phyloP scores from a whole-genome alignment of 2,329 filamentous ascomycete species.

The Emericellopsis cladophorae region DNA sequence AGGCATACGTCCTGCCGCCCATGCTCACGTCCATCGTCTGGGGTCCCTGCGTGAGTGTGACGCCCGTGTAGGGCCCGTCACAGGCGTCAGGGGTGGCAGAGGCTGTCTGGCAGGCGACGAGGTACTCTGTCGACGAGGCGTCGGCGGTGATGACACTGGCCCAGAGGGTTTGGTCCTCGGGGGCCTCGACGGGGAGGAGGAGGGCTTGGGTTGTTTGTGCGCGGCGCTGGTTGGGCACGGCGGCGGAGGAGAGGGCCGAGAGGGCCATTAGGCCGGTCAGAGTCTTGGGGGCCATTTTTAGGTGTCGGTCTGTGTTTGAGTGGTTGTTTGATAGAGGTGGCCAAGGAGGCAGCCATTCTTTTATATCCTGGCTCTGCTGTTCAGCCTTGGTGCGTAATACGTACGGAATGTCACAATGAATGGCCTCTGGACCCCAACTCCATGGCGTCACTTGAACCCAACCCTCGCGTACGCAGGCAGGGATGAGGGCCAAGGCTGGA shows the following conservation, averaged over 20 bases:
- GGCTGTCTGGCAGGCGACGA: conserved; percentile 10
- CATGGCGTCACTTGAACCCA: too few relatives aligned
- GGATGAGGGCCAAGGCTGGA: too few relatives aligned
- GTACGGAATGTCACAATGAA: too few relatives aligned
- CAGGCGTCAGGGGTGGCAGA: conserved; percentile 7
- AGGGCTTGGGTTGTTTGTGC: conserved; percentile 5
- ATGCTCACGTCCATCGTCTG: conserved; percentile 6
- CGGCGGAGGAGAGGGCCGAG: not conserved
- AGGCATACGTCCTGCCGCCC: conserved; percentile 8
- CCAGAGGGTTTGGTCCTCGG: conserved; percentile 7
- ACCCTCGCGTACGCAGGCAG: too few relatives aligned
- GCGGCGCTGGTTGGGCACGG: not conserved
- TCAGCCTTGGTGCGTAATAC: too few relatives aligned
- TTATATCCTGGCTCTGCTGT: too few relatives aligned
- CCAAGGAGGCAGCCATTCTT: too few relatives aligned
- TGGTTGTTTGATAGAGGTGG: too few relatives aligned
- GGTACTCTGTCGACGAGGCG: conserved; percentile 9
- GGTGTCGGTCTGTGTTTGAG: too few relatives aligned
- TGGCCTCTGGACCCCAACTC: too few relatives aligned
- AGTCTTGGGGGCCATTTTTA: not conserved
- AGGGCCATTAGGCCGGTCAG: conserved; percentile 1
- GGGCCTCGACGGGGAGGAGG: conserved; percentile 9
- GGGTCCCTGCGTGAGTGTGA: conserved; percentile 8
- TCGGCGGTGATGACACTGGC: conserved; percentile 10
- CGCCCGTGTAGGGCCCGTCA: conserved; percentile 8